Evolutionary conservation across 495 filamentous ascomycete species (phyloP).

Genomic region (Trichocladium uniseriatum): DNA sequence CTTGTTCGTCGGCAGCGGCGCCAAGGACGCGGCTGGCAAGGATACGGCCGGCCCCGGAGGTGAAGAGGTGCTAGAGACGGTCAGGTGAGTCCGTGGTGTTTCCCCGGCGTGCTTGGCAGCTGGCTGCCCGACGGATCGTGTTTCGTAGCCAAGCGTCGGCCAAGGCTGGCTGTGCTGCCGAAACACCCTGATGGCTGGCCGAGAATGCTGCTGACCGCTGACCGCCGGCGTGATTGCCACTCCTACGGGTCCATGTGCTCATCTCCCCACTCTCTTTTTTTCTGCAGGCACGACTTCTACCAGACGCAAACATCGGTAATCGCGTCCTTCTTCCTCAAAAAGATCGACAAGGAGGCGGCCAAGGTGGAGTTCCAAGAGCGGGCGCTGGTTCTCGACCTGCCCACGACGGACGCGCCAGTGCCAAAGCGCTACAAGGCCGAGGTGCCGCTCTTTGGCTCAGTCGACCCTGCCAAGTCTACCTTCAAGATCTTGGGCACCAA

Average conservation of each 20-base stretch:
- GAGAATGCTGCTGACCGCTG: slow-evolving; percentile 8
- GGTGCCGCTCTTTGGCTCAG: slow-evolving; percentile 65
- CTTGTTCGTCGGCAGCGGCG: slow-evolving; percentile 77
- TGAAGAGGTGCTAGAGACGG: slow-evolving; percentile 55
- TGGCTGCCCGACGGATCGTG: slow-evolving; percentile 1
- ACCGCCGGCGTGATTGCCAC: too few relatives aligned
- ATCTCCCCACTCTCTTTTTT: background rate
- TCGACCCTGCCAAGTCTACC: slow-evolving; percentile 61
- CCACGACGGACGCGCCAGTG: slow-evolving; percentile 58
- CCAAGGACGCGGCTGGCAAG: slow-evolving; percentile 40
- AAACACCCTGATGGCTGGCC: slow-evolving; percentile 2
- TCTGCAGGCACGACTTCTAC: slow-evolving; percentile 77
- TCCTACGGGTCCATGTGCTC: too few relatives aligned
- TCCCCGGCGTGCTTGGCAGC: slow-evolving; percentile 4
- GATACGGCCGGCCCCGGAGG: slow-evolving; percentile 29
- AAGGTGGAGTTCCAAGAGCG: slow-evolving; percentile 54
- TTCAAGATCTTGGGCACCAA: slow-evolving; percentile 94
- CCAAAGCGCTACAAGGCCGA: slow-evolving; percentile 69
- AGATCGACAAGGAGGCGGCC: slow-evolving; percentile 75
- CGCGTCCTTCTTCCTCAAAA: slow-evolving; percentile 90
- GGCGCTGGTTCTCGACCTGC: slow-evolving; percentile 63
- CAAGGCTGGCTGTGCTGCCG: slow-evolving; percentile 26
- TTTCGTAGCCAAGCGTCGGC: slow-evolving; percentile 20
- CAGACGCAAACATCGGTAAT: slow-evolving; percentile 81
- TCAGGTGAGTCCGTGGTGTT: slow-evolving; percentile 45